Conservation (phyloP, 2,329 filamentous ascomycete genomes). For the Hansfordia pulvinata region DNA sequence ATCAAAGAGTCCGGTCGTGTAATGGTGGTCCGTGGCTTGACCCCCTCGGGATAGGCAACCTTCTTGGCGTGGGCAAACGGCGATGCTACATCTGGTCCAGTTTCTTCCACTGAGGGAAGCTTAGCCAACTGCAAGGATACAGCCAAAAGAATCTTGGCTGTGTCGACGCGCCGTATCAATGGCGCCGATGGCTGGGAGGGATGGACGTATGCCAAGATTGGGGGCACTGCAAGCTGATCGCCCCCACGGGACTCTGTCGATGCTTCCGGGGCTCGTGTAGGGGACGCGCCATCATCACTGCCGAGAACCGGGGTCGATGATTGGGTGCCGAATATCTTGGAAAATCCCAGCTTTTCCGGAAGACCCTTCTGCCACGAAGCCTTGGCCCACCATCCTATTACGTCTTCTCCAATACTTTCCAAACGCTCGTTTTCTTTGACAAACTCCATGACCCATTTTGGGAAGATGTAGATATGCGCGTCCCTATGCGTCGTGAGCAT, state of each 20-base stretch:
- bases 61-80: constrained; percentile 70
- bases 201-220: constrained; percentile 74
- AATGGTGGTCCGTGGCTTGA: constrained; percentile 71
- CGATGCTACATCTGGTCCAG: constrained; percentile 41
- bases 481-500: constrained; percentile 79
- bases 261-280: constrained; percentile 3
- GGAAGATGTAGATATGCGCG: constrained; percentile 89
- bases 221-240: constrained; percentile 41
- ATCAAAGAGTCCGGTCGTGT: constrained; percentile 72
- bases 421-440: constrained; percentile 67
- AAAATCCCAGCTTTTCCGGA: constrained; percentile 61
- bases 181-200: constrained; percentile 40
- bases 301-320: constrained; percentile 11
- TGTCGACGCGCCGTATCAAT: constrained; percentile 80
- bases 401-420: constrained; percentile 81
- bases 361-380: constrained; percentile 79
- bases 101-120: constrained; percentile 56
- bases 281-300: constrained; percentile 6
- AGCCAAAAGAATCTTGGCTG: constrained; percentile 64
- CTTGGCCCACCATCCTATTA: constrained; percentile 93
- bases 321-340: constrained; percentile 44
- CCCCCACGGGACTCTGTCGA: no score
- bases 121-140: constrained; percentile 81
- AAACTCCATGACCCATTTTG: constrained; percentile 80
- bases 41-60: constrained; percentile 68